Evolutionary conservation across 164 flowering plant species (phyloP).

Genomic region (Cinnamomum chago): DNA sequence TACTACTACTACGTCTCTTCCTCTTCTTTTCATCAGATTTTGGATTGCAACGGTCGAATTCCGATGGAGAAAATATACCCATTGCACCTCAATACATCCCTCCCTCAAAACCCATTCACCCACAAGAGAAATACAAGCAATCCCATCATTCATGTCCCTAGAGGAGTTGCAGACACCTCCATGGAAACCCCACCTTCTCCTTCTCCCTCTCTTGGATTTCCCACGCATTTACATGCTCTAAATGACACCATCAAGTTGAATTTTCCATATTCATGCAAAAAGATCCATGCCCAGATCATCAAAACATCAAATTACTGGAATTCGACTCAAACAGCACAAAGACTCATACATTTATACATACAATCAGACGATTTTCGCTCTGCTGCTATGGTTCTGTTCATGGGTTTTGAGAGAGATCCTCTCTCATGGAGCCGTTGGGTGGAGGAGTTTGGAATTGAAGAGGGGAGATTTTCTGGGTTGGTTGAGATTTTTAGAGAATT

Average conservation of each 20-base stretch:
- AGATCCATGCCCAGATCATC: constrained; percentile 48
- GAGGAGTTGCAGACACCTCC: constrained; percentile 10
- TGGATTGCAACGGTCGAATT: neutral
- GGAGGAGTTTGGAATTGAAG: constrained; percentile 32
- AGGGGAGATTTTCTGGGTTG: constrained; percentile 28
- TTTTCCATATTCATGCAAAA: constrained; percentile 33
- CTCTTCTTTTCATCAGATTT: neutral
- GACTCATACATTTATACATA: constrained; percentile 41
- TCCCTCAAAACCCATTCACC: constrained; percentile 15
- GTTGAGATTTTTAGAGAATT: constrained; percentile 49
- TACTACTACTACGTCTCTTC: neutral
- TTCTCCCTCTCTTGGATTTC: constrained; percentile 7
- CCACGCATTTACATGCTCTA: neutral
- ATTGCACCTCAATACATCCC: constrained; percentile 11
- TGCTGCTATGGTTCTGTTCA: constrained; percentile 39
- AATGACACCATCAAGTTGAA: constrained; percentile 16
- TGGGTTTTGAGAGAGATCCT: constrained; percentile 29
- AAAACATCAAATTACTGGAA: constrained; percentile 26
- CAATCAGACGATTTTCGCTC: constrained; percentile 41
- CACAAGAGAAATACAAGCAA: constrained; percentile 8
- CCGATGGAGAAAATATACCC: constrained; percentile 30
- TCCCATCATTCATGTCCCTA: constrained; percentile 15
- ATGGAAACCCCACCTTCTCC: constrained; percentile 13
- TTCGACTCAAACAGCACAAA: constrained; percentile 7
- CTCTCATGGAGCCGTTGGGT: constrained; percentile 33